These are phyloP conservation scores for Chalara sp. DNA, from an alignment of 2,329 filamentous ascomycete species.

Conservation along the genomic window DNA sequence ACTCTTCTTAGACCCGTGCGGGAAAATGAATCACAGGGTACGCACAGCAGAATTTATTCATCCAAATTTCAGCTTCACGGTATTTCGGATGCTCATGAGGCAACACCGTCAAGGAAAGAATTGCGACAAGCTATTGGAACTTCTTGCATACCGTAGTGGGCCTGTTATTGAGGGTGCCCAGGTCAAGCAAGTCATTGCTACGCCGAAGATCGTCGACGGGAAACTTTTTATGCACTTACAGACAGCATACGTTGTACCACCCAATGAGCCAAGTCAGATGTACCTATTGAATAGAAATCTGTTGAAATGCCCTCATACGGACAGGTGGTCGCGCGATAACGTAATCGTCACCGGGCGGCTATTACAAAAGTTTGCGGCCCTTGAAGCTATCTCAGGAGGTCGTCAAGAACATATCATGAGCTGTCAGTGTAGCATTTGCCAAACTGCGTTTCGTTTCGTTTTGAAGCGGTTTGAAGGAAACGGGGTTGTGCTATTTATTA, in stretches of 20 bases:
- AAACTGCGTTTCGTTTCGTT: conserved; percentile 4
- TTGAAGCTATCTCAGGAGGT: neutral
- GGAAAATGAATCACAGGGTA: neutral
- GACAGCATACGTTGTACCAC: conserved; percentile 5
- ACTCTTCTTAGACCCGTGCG: neutral
- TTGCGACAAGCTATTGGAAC: conserved; percentile 1
- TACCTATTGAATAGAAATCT: neutral
- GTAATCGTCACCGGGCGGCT: neutral
- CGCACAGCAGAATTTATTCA: conserved; percentile 8
- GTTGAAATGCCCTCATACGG: neutral
- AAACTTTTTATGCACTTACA: conserved; percentile 9
- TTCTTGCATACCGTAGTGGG: conserved; percentile 7
- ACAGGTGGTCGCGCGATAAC: neutral
- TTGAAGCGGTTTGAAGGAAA: conserved; percentile 3
- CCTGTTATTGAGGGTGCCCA: conserved; percentile 3
- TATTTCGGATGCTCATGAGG: conserved; percentile 14
- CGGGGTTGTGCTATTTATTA: conserved; percentile 3
- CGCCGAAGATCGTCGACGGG: conserved; percentile 6
- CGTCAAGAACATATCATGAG: neutral
- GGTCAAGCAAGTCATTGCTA: conserved; percentile 7
- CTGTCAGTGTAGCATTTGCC: conserved; percentile 3
- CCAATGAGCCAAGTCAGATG: neutral
- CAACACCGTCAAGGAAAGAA: conserved; percentile 8
- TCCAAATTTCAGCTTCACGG: conserved; percentile 7
- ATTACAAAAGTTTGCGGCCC: neutral